phyloP scores from a whole-genome alignment of 768 basidiomycete species.

The Xanthoconium purpureum region DNA sequence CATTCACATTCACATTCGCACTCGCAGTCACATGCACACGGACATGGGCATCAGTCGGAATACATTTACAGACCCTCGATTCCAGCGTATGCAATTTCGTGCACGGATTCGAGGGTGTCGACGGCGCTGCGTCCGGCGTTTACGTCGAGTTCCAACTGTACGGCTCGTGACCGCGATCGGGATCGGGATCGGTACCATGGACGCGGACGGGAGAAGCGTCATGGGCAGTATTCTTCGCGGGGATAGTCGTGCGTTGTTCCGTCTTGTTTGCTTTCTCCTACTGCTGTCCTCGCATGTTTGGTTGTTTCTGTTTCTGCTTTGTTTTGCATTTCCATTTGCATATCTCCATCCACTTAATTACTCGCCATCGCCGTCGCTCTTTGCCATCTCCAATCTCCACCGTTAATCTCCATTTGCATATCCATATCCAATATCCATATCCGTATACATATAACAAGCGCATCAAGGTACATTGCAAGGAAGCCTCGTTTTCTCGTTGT shows the following conservation, averaged over 20 bases:
- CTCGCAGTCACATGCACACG: neutral
- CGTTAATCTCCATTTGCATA: too few relatives aligned
- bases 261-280: neutral
- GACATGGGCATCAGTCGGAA: conserved; percentile 15
- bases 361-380: too few relatives aligned
- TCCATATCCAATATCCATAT: too few relatives aligned
- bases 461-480: neutral
- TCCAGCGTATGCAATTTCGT: conserved; percentile 31
- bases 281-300: neutral
- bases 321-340: too few relatives aligned
- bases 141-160: conserved; percentile 23
- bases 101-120: conserved; percentile 34
- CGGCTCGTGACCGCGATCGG: conserved; percentile 19
- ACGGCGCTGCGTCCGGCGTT: conserved; percentile 34
- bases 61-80: conserved; percentile 32
- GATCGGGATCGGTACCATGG: conserved; percentile 14
- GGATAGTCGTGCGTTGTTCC: neutral
- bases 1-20: neutral
- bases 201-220: conserved; percentile 12
- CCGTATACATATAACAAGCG: neutral
- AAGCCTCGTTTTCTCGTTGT: neutral
- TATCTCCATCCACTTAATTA: too few relatives aligned
- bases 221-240: conserved; percentile 15
- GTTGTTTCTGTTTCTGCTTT: too few relatives aligned
- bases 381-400: too few relatives aligned